Evolutionary conservation across 2,329 filamentous ascomycete species (phyloP).

Genomic region (Hymenoscyphus albidus): DNA sequence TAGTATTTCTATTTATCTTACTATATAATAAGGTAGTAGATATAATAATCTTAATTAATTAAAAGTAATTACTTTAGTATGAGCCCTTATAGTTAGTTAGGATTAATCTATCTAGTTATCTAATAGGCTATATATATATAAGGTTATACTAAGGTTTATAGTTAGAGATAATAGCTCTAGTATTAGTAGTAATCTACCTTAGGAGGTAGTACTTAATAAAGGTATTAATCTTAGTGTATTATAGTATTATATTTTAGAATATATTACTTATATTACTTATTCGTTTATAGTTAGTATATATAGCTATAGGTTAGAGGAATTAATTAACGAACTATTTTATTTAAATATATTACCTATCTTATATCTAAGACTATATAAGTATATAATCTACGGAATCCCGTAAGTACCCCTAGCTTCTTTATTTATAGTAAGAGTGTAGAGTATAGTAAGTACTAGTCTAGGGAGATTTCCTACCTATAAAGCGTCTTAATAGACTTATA

Average conservation of each 20-base stretch:
- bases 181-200: constrained; percentile 15
- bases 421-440: constrained; percentile 23
- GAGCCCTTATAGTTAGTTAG: constrained; percentile 19
- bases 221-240: constrained; percentile 21
- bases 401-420: constrained; percentile 23
- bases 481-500: constrained; percentile 24
- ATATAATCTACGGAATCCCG: constrained; percentile 18
- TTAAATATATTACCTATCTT: constrained; percentile 23
- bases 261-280: constrained; percentile 19
- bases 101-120: constrained; percentile 23
- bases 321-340: constrained; percentile 19
- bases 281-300: constrained; percentile 18
- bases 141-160: constrained; percentile 19
- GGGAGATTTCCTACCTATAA: constrained; percentile 23
- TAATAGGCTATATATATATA: constrained; percentile 19
- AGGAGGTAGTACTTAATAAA: constrained; percentile 24
- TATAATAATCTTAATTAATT: constrained; percentile 19
- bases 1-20: constrained; percentile 19
- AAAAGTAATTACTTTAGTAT: constrained; percentile 19
- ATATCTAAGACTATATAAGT: constrained; percentile 26
- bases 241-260: constrained; percentile 25
- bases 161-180: constrained; percentile 17
- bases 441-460: constrained; percentile 17
- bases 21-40: constrained; percentile 18
- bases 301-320: background rate